These are phyloP conservation scores for Uronychia setigera DNA, from an alignment of 73 alveolate genomes.

Conservation along the genomic window DNA sequence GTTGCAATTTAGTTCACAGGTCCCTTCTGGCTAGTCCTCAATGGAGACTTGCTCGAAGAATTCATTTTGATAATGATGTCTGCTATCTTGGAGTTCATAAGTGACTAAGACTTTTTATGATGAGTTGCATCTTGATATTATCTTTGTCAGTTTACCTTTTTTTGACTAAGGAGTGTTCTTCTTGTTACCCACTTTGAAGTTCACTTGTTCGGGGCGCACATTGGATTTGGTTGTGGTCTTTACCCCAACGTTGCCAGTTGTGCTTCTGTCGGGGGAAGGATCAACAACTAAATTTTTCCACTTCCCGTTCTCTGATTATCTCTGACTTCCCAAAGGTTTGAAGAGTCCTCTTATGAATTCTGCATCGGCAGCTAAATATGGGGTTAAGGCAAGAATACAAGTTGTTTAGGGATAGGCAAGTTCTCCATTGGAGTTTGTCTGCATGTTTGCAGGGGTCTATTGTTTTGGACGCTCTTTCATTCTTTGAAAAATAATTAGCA, in stretches of 20 bases:
- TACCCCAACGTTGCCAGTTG: not conserved
- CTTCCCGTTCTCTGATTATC: not conserved
- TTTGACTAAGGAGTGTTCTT: not conserved
- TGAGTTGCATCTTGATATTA: not conserved
- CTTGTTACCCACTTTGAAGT: not conserved
- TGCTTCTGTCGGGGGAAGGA: not conserved
- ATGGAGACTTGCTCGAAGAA: not conserved
- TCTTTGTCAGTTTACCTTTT: not conserved
- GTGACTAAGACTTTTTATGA: not conserved
- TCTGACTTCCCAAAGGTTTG: not conserved
- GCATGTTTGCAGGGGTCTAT: not conserved
- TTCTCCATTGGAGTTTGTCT: not conserved
- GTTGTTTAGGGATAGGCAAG: not conserved
- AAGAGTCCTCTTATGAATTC: not conserved
- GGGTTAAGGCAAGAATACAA: not conserved
- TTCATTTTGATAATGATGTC: not conserved
- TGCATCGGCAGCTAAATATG: not conserved
- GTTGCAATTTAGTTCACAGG: no score
- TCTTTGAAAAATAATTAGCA: no score
- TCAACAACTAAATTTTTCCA: not conserved
- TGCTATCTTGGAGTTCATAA: not conserved
- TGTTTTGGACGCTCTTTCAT: no score
- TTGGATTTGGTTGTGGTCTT: not conserved
- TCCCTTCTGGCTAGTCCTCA: not conserved
- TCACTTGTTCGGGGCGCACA: constrained; percentile 2